Base-by-base conservation (phyloP, 1,139 yeast species). In the Saccharomyces hybrid region DNA sequence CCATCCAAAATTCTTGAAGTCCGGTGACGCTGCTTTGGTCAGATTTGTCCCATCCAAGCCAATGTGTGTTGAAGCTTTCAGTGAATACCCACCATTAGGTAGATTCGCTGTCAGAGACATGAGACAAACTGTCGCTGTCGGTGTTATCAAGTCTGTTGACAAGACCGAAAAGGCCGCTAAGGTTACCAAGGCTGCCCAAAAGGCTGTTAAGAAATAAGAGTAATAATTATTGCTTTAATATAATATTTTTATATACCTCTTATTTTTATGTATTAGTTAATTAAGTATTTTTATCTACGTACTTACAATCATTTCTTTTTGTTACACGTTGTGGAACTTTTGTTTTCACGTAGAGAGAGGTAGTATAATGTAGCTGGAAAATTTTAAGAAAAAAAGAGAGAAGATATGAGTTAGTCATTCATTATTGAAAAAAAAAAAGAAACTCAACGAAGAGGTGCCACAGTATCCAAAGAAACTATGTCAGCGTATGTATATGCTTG, bases 61-160 rank as follows among this genome's bases (percentile, higher is more conserved):
- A 76, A 85, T 88, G 95, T 88, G 95, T 81, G 96, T 88, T 76
- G 96, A 88, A 84, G 83, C 95, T 72, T 88, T 85, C 95, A 82
- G 95, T 73, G 93, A 88, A 78, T 89, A 88, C 91, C 96, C 96
- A 80, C 96, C 96, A 76, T 87, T 89, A 76, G 96, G 96, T 77
- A 89, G 96, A 85, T 90, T 90, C 83, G 96, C 97, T 75, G 97
- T 90, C 84, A 93, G 97, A 86, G 97, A 90, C 81, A 90, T 90
- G 97, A 88, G 97, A 86, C 96, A 89, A 81, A 90, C 97, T 70
- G 98, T 91, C 73, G 97, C 97, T 76, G 97, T 91, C 77, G 98
- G 98, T 89, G 97, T 91, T 76, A 89, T 91, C 93, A 91, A 91
- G 88, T 80, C 95, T 70, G 98, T 93, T 73, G 96, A 84, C 76